Evolutionary conservation across 2,329 filamentous ascomycete genomes (phyloP).

Genomic region (Epichloe gansuensis): DNA sequence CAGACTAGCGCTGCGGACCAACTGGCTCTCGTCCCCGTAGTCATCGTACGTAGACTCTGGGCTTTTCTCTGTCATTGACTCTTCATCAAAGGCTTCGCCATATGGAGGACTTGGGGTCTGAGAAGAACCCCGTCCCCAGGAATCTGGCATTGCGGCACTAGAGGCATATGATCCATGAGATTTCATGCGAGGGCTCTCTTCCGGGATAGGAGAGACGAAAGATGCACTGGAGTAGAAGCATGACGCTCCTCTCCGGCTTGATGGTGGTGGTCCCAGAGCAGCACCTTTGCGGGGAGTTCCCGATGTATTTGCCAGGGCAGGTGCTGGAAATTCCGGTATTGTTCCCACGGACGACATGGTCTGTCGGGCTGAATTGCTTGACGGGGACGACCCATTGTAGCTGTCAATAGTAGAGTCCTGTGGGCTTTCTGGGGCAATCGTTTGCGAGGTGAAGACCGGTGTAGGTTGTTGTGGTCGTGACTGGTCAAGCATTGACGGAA

Average conservation of each 20-base stretch:
- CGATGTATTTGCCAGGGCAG: constrained; percentile 17
- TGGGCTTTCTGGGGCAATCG: constrained; percentile 21
- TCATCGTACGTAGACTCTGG: constrained; percentile 31
- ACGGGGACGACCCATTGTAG: constrained; percentile 30
- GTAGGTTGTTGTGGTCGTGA: constrained; percentile 44
- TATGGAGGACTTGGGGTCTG: constrained; percentile 32
- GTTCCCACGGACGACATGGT: constrained; percentile 42
- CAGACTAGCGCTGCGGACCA: constrained; percentile 50
- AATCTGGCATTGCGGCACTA: constrained; percentile 59
- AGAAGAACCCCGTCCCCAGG: constrained; percentile 42
- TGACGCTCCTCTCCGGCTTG: constrained; percentile 45
- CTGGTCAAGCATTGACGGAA: constrained; percentile 46
- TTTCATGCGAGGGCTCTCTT: constrained; percentile 48
- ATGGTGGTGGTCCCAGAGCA: constrained; percentile 48
- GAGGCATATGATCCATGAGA: constrained; percentile 58
- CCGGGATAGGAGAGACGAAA: constrained; percentile 63
- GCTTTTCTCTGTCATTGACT: constrained; percentile 33
- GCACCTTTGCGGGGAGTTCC: constrained; percentile 33
- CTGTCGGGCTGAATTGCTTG: constrained; percentile 37
- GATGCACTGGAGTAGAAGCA: constrained; percentile 55
- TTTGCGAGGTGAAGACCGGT: constrained; percentile 31
- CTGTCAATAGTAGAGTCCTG: constrained; percentile 19
- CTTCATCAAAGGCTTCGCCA: constrained; percentile 38
- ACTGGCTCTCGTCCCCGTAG: constrained; percentile 40
- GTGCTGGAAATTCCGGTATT: constrained; percentile 47